Evolutionary conservation across 805 yeast genomes (phyloP).

Genomic region (Kuraishia molischiana): DNA sequence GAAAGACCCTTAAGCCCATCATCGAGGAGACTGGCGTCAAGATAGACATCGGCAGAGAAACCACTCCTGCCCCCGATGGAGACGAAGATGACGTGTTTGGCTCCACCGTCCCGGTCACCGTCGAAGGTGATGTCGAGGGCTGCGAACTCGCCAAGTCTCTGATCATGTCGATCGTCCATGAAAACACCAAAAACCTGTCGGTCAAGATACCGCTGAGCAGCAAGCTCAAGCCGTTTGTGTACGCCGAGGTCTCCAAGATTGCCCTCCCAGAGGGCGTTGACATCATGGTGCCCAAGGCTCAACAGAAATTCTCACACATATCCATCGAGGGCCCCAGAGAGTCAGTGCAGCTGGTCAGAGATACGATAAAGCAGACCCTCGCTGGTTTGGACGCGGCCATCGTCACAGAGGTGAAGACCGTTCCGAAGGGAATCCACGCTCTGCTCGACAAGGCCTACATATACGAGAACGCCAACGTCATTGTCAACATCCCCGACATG

Average conservation of each 20-base stretch:
- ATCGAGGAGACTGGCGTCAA: constrained; percentile 56
- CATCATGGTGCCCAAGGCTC: constrained; percentile 21
- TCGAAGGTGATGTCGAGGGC: constrained; percentile 83
- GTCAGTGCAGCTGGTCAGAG: constrained; percentile 44
- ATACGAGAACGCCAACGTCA: constrained; percentile 43
- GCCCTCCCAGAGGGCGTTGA: constrained; percentile 17
- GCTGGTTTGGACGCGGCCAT: constrained; percentile 34
- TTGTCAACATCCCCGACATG: constrained; percentile 43
- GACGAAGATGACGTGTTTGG: constrained; percentile 55
- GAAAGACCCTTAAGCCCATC: constrained; percentile 73
- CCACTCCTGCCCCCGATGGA: constrained; percentile 19
- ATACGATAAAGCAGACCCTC: constrained; percentile 35
- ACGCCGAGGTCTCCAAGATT: constrained; percentile 18
- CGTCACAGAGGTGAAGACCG: constrained; percentile 42
- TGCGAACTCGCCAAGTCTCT: constrained; percentile 61
- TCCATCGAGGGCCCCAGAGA: constrained; percentile 66
- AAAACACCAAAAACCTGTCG: constrained; percentile 54
- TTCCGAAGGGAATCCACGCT: constrained; percentile 63
- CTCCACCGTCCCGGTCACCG: constrained; percentile 46
- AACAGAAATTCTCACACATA: constrained; percentile 30
- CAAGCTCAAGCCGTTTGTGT: constrained; percentile 33
- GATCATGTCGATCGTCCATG: constrained; percentile 65
- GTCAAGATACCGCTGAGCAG: constrained; percentile 37
- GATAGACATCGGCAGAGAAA: constrained; percentile 51
- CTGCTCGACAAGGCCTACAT: constrained; percentile 51